Evolutionary conservation across 169 alveolate species (phyloP), one percentile per base, ranked within the genome.

Genomic region (Eimeria brunetti): DNA sequence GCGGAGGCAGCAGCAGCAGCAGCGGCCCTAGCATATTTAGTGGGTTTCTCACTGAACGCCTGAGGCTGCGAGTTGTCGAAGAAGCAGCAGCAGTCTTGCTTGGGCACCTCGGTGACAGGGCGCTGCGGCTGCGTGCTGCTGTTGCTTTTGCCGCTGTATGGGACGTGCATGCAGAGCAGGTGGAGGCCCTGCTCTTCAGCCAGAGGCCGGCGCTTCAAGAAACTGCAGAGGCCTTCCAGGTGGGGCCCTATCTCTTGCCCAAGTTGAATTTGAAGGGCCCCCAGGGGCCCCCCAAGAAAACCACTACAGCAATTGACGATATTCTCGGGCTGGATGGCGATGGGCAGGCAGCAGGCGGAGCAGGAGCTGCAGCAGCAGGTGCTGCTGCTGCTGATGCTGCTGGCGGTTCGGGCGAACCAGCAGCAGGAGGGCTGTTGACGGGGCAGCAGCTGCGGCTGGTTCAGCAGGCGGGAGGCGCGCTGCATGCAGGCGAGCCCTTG

Each of bases 401-500:
- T 38, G 91, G n/a, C 22, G 76, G 67, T 11, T n/a, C 30, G 69
- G 60, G 12, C 38, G 75, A 67, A 64, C 22, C 71, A 49, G 91
- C 62, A 16, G 49, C 20, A 73, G 84, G 78, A 60, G 97, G 38
- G 95, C 95, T 85, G 41, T 96, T 53, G 78, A 96, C 93, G 73
- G 96, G 76, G 78, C 97, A 41, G 95, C 99, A 98, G 94, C 95
- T 96, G 58, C 97, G 98, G 49, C 94, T 98, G 62, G 75, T 98
- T 88, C 97, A 97, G 95, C 98, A 98, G 95, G 91, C 99, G 41
- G 97, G 96, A 75, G 96, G 97, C 33, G 96, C 98, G 22, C 97
- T 98, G 67, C 88, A 95, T 64, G 97, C 98, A 95, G 97, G 98
- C 75, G 99, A 99, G 96, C 99, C 99, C 30, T 98, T 99, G 67